phyloP scores from a whole-genome alignment of 176 grass and related monocot genomes.

The Calamus simplicifolius region DNA sequence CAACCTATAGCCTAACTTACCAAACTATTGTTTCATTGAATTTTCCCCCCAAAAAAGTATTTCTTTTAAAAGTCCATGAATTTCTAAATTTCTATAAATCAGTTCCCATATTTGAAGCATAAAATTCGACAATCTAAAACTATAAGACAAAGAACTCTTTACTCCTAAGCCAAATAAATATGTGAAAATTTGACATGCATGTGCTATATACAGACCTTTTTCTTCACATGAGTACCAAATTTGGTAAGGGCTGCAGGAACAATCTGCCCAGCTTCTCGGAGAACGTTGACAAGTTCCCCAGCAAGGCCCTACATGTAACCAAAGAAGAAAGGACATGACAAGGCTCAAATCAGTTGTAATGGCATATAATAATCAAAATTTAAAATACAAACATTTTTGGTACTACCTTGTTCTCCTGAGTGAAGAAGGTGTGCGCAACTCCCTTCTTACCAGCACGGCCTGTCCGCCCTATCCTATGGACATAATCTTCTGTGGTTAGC shows the following conservation, averaged over 20 bases:
- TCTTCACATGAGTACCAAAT: constrained; percentile 98
- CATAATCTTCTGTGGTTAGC: constrained; percentile 94
- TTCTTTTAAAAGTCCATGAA: too few species aligned
- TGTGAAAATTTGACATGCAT: neutral
- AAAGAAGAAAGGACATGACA: constrained; percentile 7
- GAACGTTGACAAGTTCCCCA: constrained; percentile 94
- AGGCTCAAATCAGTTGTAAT: too few species aligned
- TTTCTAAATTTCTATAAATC: too few species aligned
- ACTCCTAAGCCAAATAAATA: neutral
- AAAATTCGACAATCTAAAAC: too few species aligned
- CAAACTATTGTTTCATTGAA: too few species aligned
- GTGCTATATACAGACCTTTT: constrained; percentile 58
- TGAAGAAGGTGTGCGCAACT: constrained; percentile 95
- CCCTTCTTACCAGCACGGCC: constrained; percentile 95
- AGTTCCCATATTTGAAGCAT: too few species aligned
- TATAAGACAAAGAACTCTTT: too few species aligned
- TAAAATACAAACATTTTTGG: neutral
- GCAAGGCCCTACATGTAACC: constrained; percentile 51
- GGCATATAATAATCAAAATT: too few species aligned
- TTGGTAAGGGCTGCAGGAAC: constrained; percentile 73
- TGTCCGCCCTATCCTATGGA: constrained; percentile 93
- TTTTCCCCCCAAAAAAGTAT: too few species aligned
- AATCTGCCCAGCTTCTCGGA: constrained; percentile 84
- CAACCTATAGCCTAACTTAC: too few species aligned
- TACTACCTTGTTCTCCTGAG: constrained; percentile 71